Evolutionary conservation across 495 filamentous ascomycete genomes (phyloP).

Genomic region (Tetracladium setigerum): DNA sequence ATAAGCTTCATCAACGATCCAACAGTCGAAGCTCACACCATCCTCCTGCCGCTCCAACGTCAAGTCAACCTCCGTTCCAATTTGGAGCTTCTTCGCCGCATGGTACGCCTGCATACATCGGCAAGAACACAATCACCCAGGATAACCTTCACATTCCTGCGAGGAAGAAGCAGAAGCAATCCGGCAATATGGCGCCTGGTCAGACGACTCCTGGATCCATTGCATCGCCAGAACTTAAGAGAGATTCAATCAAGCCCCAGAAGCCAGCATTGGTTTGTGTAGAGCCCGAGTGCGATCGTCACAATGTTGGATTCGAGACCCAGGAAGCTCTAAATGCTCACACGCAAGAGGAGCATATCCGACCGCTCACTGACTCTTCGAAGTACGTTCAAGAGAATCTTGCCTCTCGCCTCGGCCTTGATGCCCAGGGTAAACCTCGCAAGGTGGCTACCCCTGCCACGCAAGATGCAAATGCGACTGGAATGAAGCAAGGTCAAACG

Average conservation of each 20-base stretch:
- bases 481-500: constrained; percentile 35
- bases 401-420: constrained; percentile 34
- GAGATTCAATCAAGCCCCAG: constrained; percentile 29
- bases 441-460: background rate
- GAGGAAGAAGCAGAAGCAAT: constrained; percentile 46
- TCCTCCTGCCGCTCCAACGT: constrained; percentile 53
- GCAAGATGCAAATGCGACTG: constrained; percentile 15
- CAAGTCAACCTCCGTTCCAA: constrained; percentile 55
- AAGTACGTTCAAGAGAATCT: constrained; percentile 40
- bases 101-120: constrained; percentile 53
- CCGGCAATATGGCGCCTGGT: constrained; percentile 7
- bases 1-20: constrained; percentile 38
- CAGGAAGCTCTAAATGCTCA: constrained; percentile 46
- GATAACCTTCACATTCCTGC: constrained; percentile 45
- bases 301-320: constrained; percentile 39
- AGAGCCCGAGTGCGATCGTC: constrained; percentile 21
- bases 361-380: constrained; percentile 43
- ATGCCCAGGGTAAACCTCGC: constrained; percentile 36
- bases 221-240: constrained; percentile 36
- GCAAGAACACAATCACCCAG: constrained; percentile 35
- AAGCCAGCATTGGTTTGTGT: constrained; percentile 20
- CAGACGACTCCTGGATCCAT: constrained; percentile 21
- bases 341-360: constrained; percentile 44
- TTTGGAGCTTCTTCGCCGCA: constrained; percentile 64
- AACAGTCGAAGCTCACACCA: constrained; percentile 33